Evolutionary conservation across 169 alveolate genomes (phyloP), one percentile per base, ranked within the genome.

Genomic region (Plasmodium knowlesi): DNA sequence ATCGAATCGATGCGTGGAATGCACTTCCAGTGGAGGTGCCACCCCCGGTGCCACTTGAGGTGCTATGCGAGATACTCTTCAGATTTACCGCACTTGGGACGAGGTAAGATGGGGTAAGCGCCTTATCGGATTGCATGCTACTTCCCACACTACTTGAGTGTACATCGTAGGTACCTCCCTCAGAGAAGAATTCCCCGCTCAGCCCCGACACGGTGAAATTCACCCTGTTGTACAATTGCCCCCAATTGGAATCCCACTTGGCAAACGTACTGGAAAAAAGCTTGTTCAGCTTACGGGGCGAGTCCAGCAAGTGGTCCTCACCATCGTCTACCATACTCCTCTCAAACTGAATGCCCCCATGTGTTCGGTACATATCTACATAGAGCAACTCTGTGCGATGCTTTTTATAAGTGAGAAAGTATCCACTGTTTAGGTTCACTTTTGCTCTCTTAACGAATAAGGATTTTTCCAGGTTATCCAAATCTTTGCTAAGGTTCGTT

Each of bases 281-380:
- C 43, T 37, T 70, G 32, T 41, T 74, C 19, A 74, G 32, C 50
- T 84, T 84, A 10, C 54, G 43, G 37, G 54, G 74, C 14, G 83
- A 84, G 19, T 12, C 12, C 61, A 73, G 30, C 6, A 72, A 16
- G 25, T 32, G n/a, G 6, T 84, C 78, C 16, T 84, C 83, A 30
- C 37, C n/a, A 14, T 84, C 76, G 50, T 41, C 41, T 37, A 34
- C 28, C 32, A 83, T 5, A 50, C 78, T 41, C 32, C 79, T 16
- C 30, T 84, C 76, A 37, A 72, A 84, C 61, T 84, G 92, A 25
- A 84, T 84, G 14, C 92, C 92, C n/a, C 84, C 30, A 9, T 72
- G 50, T 53, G 61, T 41, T 43, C 92, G 32, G 50, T 84, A 84
- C 22, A 14, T 14, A 28, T 84, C 92, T n/a, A 19, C 57, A 30